Evolutionary conservation across 1,284 basidiomycete genomes (phyloP).

Genomic region (Psilocybe mexicana): DNA sequence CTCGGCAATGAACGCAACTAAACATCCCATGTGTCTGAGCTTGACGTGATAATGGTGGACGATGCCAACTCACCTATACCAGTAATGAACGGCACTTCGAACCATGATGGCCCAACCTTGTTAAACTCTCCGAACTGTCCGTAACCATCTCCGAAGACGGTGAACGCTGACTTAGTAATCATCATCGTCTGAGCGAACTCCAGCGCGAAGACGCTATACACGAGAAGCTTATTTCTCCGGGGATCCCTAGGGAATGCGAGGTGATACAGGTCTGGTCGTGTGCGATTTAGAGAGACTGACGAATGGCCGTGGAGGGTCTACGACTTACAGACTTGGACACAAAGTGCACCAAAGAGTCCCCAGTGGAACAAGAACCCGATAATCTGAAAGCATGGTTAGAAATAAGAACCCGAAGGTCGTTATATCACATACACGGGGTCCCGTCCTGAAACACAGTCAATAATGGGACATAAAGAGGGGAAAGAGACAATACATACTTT

Average conservation of each 20-base stretch:
- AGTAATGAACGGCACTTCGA: constrained; percentile 20
- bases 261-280: constrained; percentile 19
- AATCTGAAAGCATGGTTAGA: neutral
- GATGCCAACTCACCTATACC: constrained; percentile 15
- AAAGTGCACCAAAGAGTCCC: constrained; percentile 9
- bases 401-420: neutral
- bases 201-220: constrained; percentile 17
- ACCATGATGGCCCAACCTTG: constrained; percentile 16
- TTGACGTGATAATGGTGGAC: neutral
- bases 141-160: constrained; percentile 18
- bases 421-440: neutral
- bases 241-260: constrained; percentile 22
- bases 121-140: constrained; percentile 16
- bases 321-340: constrained; percentile 10
- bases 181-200: constrained; percentile 21
- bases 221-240: constrained; percentile 16
- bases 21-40: neutral
- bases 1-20: constrained; percentile 23
- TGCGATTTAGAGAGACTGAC: neutral
- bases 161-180: constrained; percentile 17
- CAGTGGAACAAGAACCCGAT: constrained; percentile 10
- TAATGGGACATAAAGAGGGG: neutral
- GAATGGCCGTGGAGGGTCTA: too few relatives aligned
- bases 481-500: neutral
- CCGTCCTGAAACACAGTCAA: neutral